phyloP scores from a whole-genome alignment of 2,329 filamentous ascomycete genomes.

The Acephala macrosclerotiorum region DNA sequence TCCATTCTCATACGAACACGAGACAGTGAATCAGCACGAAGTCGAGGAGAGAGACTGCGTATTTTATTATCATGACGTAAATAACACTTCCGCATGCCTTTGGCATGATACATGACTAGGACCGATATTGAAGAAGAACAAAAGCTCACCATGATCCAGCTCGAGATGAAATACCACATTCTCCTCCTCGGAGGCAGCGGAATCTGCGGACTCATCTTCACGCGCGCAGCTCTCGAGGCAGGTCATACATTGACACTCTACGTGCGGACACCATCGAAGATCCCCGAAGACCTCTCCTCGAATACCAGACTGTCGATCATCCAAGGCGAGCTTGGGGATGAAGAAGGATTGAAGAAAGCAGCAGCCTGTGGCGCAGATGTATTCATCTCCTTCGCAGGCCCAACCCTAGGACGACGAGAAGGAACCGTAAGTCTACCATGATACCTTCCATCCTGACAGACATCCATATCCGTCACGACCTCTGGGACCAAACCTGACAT shows the following conservation, averaged over 20 bases:
- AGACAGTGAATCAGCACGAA: background rate
- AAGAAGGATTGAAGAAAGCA: conserved; percentile 34
- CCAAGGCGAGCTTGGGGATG: conserved; percentile 33
- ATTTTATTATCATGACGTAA: background rate
- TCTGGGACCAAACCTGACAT: conserved; percentile 12
- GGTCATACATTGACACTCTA: conserved; percentile 37
- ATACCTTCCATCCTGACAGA: background rate
- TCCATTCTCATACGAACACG: conserved; percentile 2
- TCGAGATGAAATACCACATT: conserved; percentile 30
- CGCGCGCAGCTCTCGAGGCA: conserved; percentile 35
- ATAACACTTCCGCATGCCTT: background rate
- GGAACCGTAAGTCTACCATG: conserved; percentile 27
- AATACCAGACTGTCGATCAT: conserved; percentile 32
- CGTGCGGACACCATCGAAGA: conserved; percentile 36
- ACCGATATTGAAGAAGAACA: background rate
- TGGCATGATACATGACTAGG: background rate
- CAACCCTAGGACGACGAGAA: conserved; percentile 31
- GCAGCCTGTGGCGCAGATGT: conserved; percentile 34
- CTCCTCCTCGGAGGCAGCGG: conserved; percentile 37
- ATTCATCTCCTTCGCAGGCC: conserved; percentile 38
- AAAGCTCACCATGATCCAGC: conserved; percentile 1
- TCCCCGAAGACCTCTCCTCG: conserved; percentile 35
- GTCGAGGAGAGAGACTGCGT: background rate
- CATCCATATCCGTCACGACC: background rate
- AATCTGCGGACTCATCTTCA: conserved; percentile 35